These are phyloP conservation scores for Russula ochroleuca DNA, from an alignment of 768 basidiomycete genomes.

Conservation along the genomic window DNA sequence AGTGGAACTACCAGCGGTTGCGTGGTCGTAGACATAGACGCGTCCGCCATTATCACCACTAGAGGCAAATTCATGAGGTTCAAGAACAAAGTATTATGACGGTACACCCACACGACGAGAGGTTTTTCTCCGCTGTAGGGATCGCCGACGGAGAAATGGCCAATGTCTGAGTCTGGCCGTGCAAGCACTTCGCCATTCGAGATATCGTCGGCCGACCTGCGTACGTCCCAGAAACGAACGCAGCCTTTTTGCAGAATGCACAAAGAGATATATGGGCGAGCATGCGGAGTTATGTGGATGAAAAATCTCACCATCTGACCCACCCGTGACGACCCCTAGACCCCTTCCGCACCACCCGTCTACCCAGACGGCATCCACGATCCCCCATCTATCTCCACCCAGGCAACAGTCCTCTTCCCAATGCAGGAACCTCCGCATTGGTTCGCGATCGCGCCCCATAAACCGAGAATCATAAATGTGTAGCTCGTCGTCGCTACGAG, in stretches of 20 bases:
- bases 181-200: conserved; percentile 24
- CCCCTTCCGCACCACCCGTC: conserved; percentile 22
- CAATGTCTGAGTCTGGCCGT: conserved; percentile 22
- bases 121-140: conserved; percentile 21
- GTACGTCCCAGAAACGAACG: conserved; percentile 25
- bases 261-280: neutral
- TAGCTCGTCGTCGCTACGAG: conserved; percentile 25
- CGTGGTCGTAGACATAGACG: conserved; percentile 25
- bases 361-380: conserved; percentile 25
- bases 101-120: conserved; percentile 24
- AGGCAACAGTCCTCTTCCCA: conserved; percentile 22
- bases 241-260: conserved; percentile 17
- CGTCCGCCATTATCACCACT: conserved; percentile 27
- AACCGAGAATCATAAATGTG: conserved; percentile 27
- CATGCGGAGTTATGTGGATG: neutral
- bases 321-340: conserved; percentile 24
- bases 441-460: conserved; percentile 10
- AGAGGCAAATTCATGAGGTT: neutral
- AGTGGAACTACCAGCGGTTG: neutral
- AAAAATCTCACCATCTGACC: conserved; percentile 23
- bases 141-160: conserved; percentile 28
- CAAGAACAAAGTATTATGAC: neutral
- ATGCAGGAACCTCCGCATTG: conserved; percentile 18
- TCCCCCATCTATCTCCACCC: conserved; percentile 18
- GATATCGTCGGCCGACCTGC: conserved; percentile 22